phyloP scores from a whole-genome alignment of 2,329 filamentous ascomycete genomes.

The Neospermospora avenae region DNA sequence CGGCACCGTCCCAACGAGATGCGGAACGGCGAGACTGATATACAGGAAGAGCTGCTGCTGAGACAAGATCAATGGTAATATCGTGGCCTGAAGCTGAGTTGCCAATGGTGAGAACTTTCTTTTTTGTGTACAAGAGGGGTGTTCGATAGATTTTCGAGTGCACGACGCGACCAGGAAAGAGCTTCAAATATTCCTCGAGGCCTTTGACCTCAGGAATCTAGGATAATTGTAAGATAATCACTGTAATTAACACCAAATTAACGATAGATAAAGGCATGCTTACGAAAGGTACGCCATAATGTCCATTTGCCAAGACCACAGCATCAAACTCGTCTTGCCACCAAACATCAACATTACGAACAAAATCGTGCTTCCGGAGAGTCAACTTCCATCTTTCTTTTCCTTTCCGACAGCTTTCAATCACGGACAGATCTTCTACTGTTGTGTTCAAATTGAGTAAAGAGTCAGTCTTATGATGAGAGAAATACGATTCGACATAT shows the following conservation, averaged over 20 bases:
- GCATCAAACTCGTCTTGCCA: slow-evolving; percentile 61
- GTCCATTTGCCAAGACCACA: slow-evolving; percentile 70
- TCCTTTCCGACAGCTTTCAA: slow-evolving; percentile 20
- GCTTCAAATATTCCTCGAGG: slow-evolving; percentile 53
- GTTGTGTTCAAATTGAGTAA: slow-evolving; percentile 49
- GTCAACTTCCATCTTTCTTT: slow-evolving; percentile 45
- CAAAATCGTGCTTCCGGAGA: slow-evolving; percentile 44
- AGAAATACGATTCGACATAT: slow-evolving; percentile 55
- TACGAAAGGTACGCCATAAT: slow-evolving; percentile 67
- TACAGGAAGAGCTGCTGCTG: slow-evolving; percentile 41
- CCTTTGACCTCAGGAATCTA: slow-evolving; percentile 57
- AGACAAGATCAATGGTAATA: slow-evolving; percentile 61
- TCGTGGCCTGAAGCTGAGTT: slow-evolving; percentile 83
- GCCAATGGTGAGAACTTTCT: slow-evolving; percentile 78
- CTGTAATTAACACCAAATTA: background rate
- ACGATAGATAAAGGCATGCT: no score
- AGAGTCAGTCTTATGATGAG: slow-evolving; percentile 45
- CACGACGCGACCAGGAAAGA: slow-evolving; percentile 56
- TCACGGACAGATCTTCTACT: slow-evolving; percentile 45
- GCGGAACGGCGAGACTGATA: slow-evolving; percentile 50
- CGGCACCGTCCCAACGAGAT: slow-evolving; percentile 48
- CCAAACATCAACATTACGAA: slow-evolving; percentile 47
- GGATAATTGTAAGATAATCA: background rate
- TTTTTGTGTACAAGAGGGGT: slow-evolving; percentile 56
- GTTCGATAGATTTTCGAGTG: slow-evolving; percentile 79